Evolutionary conservation across 2,329 filamentous ascomycete species (phyloP).

Genomic region (Neurospora sp.): DNA sequence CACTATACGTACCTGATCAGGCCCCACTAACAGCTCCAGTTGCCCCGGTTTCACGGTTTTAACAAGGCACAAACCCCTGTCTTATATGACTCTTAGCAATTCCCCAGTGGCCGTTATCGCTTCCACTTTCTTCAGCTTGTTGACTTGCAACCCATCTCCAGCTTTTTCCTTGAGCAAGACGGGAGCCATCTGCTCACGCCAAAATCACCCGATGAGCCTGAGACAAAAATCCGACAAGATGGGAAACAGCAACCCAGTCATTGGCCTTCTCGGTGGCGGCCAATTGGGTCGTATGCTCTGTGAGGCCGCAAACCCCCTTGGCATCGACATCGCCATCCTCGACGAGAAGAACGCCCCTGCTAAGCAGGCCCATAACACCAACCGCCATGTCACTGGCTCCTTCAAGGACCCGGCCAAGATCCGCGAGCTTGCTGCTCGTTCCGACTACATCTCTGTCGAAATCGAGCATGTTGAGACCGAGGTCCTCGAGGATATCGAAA

Average conservation of each 20-base stretch:
- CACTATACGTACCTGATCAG: not conserved
- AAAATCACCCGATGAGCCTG: not conserved
- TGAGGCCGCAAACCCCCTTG: slow-evolving; percentile 67
- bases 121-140: not conserved
- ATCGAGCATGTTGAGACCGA: slow-evolving; percentile 94
- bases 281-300: slow-evolving; percentile 90
- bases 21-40: not conserved
- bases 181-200: not conserved
- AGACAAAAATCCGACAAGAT: slow-evolving; percentile 7
- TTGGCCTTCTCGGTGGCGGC: slow-evolving; percentile 50
- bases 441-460: slow-evolving; percentile 81
- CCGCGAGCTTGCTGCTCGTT: slow-evolving; percentile 62
- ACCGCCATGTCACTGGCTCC: slow-evolving; percentile 69
- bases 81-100: not conserved
- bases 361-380: slow-evolving; percentile 72
- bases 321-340: slow-evolving; percentile 68
- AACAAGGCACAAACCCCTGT: not conserved
- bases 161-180: not conserved
- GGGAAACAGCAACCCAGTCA: slow-evolving; percentile 24
- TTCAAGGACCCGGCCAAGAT: slow-evolving; percentile 79
- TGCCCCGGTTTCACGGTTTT: not conserved
- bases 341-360: slow-evolving; percentile 70
- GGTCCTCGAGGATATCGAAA: slow-evolving; percentile 72
- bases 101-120: not conserved
- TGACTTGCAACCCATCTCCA: not conserved